A percentile compares a stretch with the other conserved stretches of the same genome.
phyloP scores from a whole-genome alignment of 768 basidiomycete genomes.

The Cystofilobasidium bisporidii region DNA sequence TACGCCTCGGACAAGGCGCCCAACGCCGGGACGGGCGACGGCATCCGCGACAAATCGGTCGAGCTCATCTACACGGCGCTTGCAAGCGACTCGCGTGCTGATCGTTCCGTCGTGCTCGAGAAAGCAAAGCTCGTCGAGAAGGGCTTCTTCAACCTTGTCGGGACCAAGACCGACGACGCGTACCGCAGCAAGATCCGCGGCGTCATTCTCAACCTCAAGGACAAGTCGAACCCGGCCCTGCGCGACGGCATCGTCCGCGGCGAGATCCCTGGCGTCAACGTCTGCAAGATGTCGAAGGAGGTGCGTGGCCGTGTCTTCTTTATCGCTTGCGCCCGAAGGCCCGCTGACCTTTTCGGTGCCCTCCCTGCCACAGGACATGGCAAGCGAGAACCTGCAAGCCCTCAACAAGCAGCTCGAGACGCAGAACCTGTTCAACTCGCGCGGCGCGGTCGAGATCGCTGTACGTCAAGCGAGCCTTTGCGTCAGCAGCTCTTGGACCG shows the following conservation, averaged over 20 bases:
- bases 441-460: constrained; percentile 64
- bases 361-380: constrained; percentile 65
- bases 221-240: constrained; percentile 80
- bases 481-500: not conserved
- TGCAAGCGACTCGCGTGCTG: constrained; percentile 39
- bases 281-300: constrained; percentile 72
- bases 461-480: constrained; percentile 26
- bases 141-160: constrained; percentile 17
- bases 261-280: constrained; percentile 56
- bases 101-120: constrained; percentile 9
- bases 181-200: constrained; percentile 55
- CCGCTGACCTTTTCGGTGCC: not conserved
- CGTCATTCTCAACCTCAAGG: constrained; percentile 86
- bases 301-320: no score
- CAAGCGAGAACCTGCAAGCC: constrained; percentile 78
- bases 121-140: constrained; percentile 22
- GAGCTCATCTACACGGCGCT: constrained; percentile 88
- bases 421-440: constrained; percentile 80
- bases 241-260: constrained; percentile 79
- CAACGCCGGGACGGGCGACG: constrained; percentile 50
- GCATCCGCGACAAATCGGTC: constrained; percentile 73
- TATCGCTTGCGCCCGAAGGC: constrained; percentile 5
- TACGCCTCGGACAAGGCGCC: constrained; percentile 58
- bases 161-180: constrained; percentile 19
- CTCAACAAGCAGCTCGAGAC: constrained; percentile 71